phyloP scores from a whole-genome alignment of 106 monocot species.

The Amphibolis antarctica region DNA sequence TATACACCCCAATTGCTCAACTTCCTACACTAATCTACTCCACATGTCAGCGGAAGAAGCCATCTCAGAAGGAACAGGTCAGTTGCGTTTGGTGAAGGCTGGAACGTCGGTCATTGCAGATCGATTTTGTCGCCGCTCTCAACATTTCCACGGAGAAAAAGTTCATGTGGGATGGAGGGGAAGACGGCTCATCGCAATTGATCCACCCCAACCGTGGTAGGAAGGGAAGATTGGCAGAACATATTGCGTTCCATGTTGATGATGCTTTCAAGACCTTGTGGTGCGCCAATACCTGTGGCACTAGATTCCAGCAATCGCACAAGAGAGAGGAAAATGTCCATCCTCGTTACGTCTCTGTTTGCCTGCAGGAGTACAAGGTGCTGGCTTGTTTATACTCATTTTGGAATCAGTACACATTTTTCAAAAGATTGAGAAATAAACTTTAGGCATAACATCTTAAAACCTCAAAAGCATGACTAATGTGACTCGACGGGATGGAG shows the following conservation, averaged over 20 bases:
- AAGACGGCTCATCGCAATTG: constrained; percentile 1
- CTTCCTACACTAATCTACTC: too few species aligned
- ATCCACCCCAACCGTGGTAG: constrained; percentile 30
- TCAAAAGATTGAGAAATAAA: too few species aligned
- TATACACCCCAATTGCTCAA: too few species aligned
- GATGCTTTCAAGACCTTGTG: constrained; percentile 17
- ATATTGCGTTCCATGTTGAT: constrained; percentile 13
- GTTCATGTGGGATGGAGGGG: too few species aligned
- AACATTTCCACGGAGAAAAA: background rate
- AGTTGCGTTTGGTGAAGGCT: background rate
- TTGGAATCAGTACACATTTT: background rate
- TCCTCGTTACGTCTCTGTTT: constrained; percentile 80
- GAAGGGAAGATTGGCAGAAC: constrained; percentile 25
- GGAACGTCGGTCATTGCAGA: constrained; percentile 1
- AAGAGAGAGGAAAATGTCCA: constrained; percentile 86
- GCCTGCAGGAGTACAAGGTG: constrained; percentile 31
- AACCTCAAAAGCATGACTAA: too few species aligned
- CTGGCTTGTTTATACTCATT: background rate
- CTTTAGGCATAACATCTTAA: too few species aligned
- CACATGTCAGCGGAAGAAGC: too few species aligned
- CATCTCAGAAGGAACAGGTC: too few species aligned
- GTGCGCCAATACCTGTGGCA: background rate
- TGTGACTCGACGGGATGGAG: too few species aligned
- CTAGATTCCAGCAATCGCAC: constrained; percentile 49
- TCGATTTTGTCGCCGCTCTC: background rate